Conservation (phyloP, 768 basidiomycete species). For the Megacollybia marginata region DNA sequence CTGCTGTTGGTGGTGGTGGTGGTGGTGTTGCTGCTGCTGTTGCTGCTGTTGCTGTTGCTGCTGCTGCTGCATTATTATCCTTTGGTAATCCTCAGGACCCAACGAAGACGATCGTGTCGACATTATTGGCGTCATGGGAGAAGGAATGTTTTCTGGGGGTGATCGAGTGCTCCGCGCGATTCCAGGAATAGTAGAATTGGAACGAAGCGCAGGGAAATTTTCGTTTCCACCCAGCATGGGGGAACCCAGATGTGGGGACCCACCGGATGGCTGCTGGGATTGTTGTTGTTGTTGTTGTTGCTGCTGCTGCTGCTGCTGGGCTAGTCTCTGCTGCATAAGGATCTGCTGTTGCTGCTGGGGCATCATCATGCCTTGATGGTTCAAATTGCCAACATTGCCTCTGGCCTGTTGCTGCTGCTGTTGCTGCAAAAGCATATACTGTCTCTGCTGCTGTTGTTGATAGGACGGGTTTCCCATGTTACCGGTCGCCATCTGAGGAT, state of each 20-base stretch:
- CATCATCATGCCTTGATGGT: constrained; percentile 15
- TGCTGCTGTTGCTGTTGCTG: constrained; percentile 12
- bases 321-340: constrained; percentile 19
- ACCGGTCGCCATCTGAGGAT: constrained; percentile 2
- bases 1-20: no score
- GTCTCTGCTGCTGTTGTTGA: constrained; percentile 9
- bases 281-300: constrained; percentile 30
- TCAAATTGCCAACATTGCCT: constrained; percentile 16
- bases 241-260: constrained; percentile 18
- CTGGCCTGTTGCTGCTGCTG: constrained; percentile 23
- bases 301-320: constrained; percentile 24
- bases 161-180: constrained; percentile 72
- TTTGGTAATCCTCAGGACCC: constrained; percentile 49
- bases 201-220: constrained; percentile 45
- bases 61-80: constrained; percentile 35
- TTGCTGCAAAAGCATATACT: constrained; percentile 14
- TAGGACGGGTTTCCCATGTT: constrained; percentile 22
- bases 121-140: constrained; percentile 44
- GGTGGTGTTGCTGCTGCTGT: constrained; percentile 21
- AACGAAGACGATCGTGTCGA: constrained; percentile 29
- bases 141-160: constrained; percentile 52
- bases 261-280: constrained; percentile 31
- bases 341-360: constrained; percentile 5
- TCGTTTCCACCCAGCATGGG: constrained; percentile 35
- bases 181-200: constrained; percentile 58